Base-by-base conservation (phyloP, 2,329 filamentous ascomycete species). In the Alternaria viburni region DNA sequence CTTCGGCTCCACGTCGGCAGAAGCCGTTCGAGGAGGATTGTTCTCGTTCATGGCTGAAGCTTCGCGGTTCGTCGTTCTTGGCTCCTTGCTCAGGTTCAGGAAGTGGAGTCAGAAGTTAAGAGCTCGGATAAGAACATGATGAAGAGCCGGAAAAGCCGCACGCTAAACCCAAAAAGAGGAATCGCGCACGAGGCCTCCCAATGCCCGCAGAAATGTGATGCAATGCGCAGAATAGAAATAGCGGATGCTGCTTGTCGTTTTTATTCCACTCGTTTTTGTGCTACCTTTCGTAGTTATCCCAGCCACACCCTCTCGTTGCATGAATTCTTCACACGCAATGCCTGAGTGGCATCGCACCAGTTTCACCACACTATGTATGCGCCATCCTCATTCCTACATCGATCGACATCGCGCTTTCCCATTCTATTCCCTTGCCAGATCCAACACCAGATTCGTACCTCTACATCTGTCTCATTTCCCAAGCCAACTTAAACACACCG, bases 71-170 rank as follows among this genome's bases (percentile, higher is more conserved):
- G 45, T 23, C 26, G 25, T 43, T 21, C 36, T 15, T 43, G 41
- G 36, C 46, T 36, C 28, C 19, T 58, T 58, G 30, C 30, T 46
- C 41, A 62, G 17, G 56, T 59, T 59, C 36, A 45, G 45, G 30
- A 56, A 49, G 51, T 54, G 51, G 45, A 60, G 57, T 60, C 50
- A 60, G 26, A 54, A 54, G 45, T 54, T 21, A 3, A 32, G n/a
- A 62, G 30, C 30, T 47, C 57, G 61, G 60, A 62, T 59, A 62
- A 59, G 60, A 54, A 47, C 44, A 32, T 41, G 43, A 44, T 28
- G 41, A 60, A 60, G 9, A 46, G 50, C 61, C 61, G 61, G 61
- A 63, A 63, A 63, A 63, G 52, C 57, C 44, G 28, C 11, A 28
- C 61, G 28, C 61, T 63, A 63, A 50, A 32, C 60, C 56, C 12